phyloP scores from a whole-genome alignment of 2,329 filamentous ascomycete species.

The Aspergillus ochraceus region DNA sequence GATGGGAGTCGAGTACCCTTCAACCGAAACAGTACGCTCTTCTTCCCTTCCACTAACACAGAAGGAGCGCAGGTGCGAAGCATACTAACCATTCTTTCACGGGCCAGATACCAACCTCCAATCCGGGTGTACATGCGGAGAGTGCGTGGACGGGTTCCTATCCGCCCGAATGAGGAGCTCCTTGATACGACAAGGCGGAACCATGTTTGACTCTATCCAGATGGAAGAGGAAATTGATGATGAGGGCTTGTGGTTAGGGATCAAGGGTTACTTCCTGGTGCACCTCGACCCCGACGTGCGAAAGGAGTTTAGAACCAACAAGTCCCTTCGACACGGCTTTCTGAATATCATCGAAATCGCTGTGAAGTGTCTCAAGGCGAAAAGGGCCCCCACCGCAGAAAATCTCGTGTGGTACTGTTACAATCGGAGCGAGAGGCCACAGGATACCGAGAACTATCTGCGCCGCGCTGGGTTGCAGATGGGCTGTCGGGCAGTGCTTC shows the following conservation, averaged over 20 bases:
- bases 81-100: slow-evolving; percentile 7
- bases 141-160: slow-evolving; percentile 39
- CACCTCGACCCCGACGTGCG: slow-evolving; percentile 24
- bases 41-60: no score
- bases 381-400: slow-evolving; percentile 21
- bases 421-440: slow-evolving; percentile 28
- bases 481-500: slow-evolving; percentile 28
- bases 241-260: slow-evolving; percentile 16
- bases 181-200: slow-evolving; percentile 29
- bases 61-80: neutral
- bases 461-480: slow-evolving; percentile 25
- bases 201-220: slow-evolving; percentile 20
- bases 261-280: slow-evolving; percentile 15
- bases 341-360: slow-evolving; percentile 32
- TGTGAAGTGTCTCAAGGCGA: slow-evolving; percentile 20
- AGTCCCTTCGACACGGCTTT: slow-evolving; percentile 37
- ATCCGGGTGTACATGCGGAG: slow-evolving; percentile 41
- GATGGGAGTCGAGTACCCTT: no score
- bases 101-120: slow-evolving; percentile 14
- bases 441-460: slow-evolving; percentile 31
- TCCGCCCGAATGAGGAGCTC: slow-evolving; percentile 38
- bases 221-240: slow-evolving; percentile 17
- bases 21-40: no score
- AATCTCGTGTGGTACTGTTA: slow-evolving; percentile 24
- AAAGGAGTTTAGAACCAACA: slow-evolving; percentile 34